Evolutionary conservation across 805 yeast species (phyloP).

Genomic region (Kodamaea nitidulidarum): DNA sequence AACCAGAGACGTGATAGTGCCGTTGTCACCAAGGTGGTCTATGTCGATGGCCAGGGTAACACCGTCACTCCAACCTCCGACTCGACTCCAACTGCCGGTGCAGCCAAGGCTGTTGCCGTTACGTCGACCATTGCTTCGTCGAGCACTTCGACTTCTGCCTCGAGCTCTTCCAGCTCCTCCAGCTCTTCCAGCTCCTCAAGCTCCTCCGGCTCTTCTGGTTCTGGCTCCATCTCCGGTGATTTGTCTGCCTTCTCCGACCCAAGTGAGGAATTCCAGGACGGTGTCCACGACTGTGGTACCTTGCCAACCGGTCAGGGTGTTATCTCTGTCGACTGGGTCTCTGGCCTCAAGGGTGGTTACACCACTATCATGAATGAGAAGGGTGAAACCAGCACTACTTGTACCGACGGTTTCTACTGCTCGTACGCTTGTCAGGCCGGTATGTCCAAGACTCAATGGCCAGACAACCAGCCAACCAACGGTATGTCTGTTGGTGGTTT

Average conservation of each 20-base stretch:
- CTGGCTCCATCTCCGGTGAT: slow-evolving; percentile 48
- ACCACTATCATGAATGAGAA: slow-evolving; percentile 44
- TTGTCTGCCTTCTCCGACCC: slow-evolving; percentile 48
- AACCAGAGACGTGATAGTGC: slow-evolving; percentile 34
- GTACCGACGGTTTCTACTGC: slow-evolving; percentile 67
- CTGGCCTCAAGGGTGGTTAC: slow-evolving; percentile 35
- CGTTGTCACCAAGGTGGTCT: slow-evolving; percentile 33
- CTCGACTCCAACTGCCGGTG: slow-evolving; percentile 7
- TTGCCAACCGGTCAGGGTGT: slow-evolving; percentile 80
- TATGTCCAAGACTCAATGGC: slow-evolving; percentile 82
- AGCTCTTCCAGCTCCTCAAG: slow-evolving; percentile 9
- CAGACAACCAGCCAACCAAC: slow-evolving; percentile 54
- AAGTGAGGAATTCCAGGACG: slow-evolving; percentile 58
- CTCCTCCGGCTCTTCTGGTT: slow-evolving; percentile 15
- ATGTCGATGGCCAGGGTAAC: slow-evolving; percentile 30
- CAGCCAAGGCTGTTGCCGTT: slow-evolving; percentile 3
- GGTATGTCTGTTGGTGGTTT: slow-evolving; percentile 75
- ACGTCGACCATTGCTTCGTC: slow-evolving; percentile 6
- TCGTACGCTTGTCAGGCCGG: slow-evolving; percentile 78
- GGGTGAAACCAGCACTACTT: slow-evolving; percentile 44
- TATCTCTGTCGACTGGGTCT: slow-evolving; percentile 52
- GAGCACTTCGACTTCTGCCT: background rate
- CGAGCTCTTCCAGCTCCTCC: slow-evolving; percentile 3
- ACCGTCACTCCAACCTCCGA: slow-evolving; percentile 11
- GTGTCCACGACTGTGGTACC: slow-evolving; percentile 60